Base-by-base conservation (phyloP, 352 stramenopile species). In the Phytophthora pini region DNA sequence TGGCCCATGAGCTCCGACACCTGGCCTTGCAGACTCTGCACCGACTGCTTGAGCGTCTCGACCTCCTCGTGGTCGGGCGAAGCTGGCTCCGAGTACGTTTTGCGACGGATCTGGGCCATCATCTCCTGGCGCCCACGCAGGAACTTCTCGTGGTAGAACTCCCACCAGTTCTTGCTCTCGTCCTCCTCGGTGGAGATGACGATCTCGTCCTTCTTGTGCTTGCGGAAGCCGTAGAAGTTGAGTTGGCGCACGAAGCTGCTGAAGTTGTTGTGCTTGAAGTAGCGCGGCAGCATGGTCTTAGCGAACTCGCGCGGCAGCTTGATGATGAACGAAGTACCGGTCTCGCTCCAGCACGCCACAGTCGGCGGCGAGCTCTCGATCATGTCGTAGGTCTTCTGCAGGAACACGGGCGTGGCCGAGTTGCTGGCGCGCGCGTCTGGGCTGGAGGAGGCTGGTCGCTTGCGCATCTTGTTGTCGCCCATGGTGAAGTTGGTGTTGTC, bases 241-340 rank as follows among this genome's bases (percentile, higher is more conserved):
- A 98, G 82, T 68, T 98, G 92, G 15, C 92, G 87, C 72, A 98
- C 91, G 72, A 98, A 98, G 51, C 80, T 94, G 60, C 88, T 94
- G 64, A 98, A 97, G 71, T 98, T 98, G 72, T 95, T 96, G 89
- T 98, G 92, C 82, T 97, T 98, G 66, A 98, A 98, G 79, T 97
- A 98, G 60, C 85, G 81, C 15, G 92, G 92, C 12, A 98, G 86
- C 68, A 97, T 94, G 32, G 82, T 84, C 65, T 90, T 90, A 10
- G 92, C 90, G 74, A 98, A 97, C 77, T 97, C 89, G 51, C 93
- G 89, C 55, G 92, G 90, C 55, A 94, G 77, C 75, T 97, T 97
- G 70, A 97, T 94, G 38, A 98, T 87, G 60, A 98, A 97, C 59
- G 88, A 97, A 22, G 84, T 72, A 8, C 92, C 92, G 45, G 67